These are phyloP conservation scores for Saprolegnia diclina DNA, from an alignment of 352 stramenopile genomes.

Conservation along the genomic window DNA sequence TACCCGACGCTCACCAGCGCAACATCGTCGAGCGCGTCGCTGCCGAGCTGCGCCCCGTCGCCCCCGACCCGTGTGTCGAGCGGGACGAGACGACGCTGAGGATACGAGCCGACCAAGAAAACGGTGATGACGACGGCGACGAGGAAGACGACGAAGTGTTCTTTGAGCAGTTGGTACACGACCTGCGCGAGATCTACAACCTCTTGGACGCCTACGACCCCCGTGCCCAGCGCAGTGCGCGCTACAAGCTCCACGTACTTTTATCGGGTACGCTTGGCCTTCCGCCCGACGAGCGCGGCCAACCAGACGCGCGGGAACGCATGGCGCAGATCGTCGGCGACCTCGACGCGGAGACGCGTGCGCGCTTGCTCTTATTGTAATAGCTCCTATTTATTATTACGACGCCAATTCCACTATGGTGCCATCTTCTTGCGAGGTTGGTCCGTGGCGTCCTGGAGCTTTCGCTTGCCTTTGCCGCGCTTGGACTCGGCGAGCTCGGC, in stretches of 20 bases:
- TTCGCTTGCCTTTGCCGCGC: neutral
- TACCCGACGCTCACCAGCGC: neutral
- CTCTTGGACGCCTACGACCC: conserved; percentile 3
- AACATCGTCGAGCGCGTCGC: neutral
- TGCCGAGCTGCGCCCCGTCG: neutral
- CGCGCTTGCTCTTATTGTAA: neutral
- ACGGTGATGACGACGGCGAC: neutral
- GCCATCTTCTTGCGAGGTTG: neutral
- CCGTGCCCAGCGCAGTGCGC: neutral
- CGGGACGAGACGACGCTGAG: neutral
- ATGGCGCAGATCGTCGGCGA: neutral
- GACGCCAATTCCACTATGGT: neutral
- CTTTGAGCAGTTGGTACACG: neutral
- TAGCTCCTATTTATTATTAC: conserved; percentile 14
- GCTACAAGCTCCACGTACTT: conserved; percentile 1
- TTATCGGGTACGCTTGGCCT: neutral
- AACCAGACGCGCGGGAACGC: neutral
- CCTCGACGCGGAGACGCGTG: neutral
- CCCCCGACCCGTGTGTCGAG: neutral
- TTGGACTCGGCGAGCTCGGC: neutral
- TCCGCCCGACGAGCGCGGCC: neutral
- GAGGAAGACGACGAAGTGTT: neutral
- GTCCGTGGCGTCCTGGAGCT: neutral
- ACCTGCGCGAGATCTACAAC: conserved; percentile 2
- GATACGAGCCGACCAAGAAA: neutral